Evolutionary conservation across 768 basidiomycete species (phyloP).

Genomic region (Mycena pura): DNA sequence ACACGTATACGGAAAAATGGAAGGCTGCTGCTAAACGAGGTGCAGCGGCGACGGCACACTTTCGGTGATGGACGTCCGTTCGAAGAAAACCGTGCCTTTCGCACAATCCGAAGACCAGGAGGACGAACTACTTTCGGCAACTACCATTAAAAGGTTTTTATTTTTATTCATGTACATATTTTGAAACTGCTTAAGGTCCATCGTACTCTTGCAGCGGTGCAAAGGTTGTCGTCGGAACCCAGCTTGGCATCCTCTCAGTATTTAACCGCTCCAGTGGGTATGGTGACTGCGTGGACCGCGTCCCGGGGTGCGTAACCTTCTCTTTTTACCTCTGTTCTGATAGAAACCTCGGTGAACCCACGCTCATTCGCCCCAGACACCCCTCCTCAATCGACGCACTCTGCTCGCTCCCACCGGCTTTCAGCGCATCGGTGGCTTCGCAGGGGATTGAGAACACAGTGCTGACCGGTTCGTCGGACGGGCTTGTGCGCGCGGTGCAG

Average conservation of each 20-base stretch:
- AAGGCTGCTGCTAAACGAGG: background rate
- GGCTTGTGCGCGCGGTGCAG: slow-evolving; percentile 85
- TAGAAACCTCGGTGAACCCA: background rate
- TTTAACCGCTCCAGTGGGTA: slow-evolving; percentile 90
- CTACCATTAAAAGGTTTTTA: slow-evolving; percentile 79
- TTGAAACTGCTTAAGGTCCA: slow-evolving; percentile 20
- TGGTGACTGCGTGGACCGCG: slow-evolving; percentile 90
- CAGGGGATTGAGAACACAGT: slow-evolving; percentile 69
- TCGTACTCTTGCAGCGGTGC: slow-evolving; percentile 55
- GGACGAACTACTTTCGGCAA: slow-evolving; percentile 88
- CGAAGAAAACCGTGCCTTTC: slow-evolving; percentile 77
- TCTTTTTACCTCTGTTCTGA: background rate
- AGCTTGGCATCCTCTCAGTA: slow-evolving; percentile 86
- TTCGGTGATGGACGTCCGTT: slow-evolving; percentile 90
- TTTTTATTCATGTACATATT: slow-evolving; percentile 19
- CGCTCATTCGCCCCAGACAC: slow-evolving; percentile 57
- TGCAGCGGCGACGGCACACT: slow-evolving; percentile 90
- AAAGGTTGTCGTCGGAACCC: slow-evolving; percentile 89
- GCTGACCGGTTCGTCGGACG: slow-evolving; percentile 92
- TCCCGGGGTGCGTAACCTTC: slow-evolving; percentile 70
- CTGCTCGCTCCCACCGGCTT: slow-evolving; percentile 62
- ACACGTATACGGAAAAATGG: background rate
- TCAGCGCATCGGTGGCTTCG: slow-evolving; percentile 44
- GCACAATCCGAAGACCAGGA: slow-evolving; percentile 96
- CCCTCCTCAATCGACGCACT: slow-evolving; percentile 91